phyloP scores from a whole-genome alignment of 2,329 filamentous ascomycete genomes.

The Fusarium ambrosium region DNA sequence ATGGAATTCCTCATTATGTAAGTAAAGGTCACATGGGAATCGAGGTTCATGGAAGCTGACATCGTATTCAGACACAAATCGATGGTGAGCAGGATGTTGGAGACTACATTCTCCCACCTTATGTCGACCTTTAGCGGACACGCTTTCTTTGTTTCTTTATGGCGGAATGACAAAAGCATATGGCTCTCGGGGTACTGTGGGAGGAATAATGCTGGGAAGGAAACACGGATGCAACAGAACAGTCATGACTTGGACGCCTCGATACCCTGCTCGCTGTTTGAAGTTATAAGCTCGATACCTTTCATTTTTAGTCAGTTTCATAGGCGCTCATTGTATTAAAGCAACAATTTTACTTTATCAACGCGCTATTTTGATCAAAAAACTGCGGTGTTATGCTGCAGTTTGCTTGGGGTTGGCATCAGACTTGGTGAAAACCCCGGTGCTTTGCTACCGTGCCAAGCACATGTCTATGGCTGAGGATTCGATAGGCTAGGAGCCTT shows the following conservation, averaged over 20 bases:
- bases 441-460: background rate
- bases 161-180: background rate
- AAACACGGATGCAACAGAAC: background rate
- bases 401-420: background rate
- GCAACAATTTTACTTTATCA: rapidly evolving
- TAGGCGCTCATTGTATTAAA: background rate
- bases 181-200: background rate
- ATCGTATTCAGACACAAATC: conserved; percentile 4
- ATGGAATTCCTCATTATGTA: conserved; percentile 31
- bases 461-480: rapidly evolving
- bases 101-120: conserved; percentile 20
- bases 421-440: no score
- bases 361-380: background rate
- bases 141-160: background rate
- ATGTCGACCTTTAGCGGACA: background rate
- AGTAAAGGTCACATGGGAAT: background rate
- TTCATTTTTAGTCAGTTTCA: background rate
- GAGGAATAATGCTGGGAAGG: background rate
- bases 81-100: conserved; percentile 21
- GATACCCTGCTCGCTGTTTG: background rate
- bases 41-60: background rate
- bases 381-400: background rate
- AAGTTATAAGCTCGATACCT: background rate
- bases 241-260: background rate
- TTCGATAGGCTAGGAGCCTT: background rate